phyloP scores from a whole-genome alignment of 2,329 filamentous ascomycete species.

The Endocalyx cinctus region DNA sequence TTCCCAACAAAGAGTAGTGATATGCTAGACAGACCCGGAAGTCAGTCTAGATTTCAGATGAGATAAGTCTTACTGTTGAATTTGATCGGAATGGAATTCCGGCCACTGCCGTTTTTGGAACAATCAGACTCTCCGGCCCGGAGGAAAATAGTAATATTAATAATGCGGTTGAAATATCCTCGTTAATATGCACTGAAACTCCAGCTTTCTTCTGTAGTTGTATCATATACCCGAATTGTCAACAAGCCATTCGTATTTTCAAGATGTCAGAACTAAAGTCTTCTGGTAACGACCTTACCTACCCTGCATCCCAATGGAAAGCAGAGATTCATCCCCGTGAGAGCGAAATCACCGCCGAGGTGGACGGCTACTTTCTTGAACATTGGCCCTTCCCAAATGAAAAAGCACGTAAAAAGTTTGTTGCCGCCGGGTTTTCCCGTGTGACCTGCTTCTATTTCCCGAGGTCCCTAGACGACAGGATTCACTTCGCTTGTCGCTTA shows the following conservation, averaged over 20 bases:
- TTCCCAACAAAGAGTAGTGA: no score
- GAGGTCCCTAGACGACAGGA: constrained; percentile 31
- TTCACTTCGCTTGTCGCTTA: constrained; percentile 32
- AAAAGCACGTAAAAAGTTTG: constrained; percentile 27
- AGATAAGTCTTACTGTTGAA: no score
- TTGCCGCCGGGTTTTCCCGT: constrained; percentile 26
- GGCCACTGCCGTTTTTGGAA: no score
- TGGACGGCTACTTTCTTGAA: constrained; percentile 6
- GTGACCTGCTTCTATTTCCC: constrained; percentile 37
- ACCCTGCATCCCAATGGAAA: constrained; percentile 4
- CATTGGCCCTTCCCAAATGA: constrained; percentile 12
- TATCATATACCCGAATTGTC: no score
- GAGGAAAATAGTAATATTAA: no score
- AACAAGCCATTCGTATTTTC: background rate
- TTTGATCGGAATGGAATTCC: no score
- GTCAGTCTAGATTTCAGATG: no score
- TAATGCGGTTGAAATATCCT: no score
- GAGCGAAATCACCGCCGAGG: constrained; percentile 24
- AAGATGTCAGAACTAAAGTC: background rate
- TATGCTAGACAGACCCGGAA: no score
- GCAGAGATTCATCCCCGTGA: constrained; percentile 20
- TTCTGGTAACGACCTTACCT: background rate
- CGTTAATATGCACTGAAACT: no score
- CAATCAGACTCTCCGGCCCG: no score
- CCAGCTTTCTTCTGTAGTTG: no score